Base-by-base conservation (phyloP, 139 green algal species). In the Micromonas pusilla region DNA sequence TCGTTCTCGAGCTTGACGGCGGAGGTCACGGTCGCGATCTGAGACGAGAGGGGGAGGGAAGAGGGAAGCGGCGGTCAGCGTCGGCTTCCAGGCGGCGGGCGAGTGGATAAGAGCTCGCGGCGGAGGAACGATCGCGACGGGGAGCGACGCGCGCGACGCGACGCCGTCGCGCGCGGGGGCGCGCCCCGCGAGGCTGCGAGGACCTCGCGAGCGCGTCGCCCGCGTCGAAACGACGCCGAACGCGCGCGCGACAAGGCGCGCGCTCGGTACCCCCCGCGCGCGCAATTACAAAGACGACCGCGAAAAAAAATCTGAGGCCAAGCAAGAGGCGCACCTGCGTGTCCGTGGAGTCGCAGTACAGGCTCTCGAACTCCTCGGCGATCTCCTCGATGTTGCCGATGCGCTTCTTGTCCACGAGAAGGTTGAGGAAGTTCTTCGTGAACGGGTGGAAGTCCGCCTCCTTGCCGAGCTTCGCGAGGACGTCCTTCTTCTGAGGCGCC, bases 1-100 rank as follows among this genome's bases (percentile, higher is more conserved):
- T 97, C 94, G 87, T 98, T 92, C 86, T 98, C 94, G 66, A 99
- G 91, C 91, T 97, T 93, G 5, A 97, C 91, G 1, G 96, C 95
- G 28, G 90, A 97, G 32, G 89, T 90, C 65, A 99, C 85, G 19
- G 85, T 90, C 5, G 94, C 95, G 21, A 99, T 89, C 90, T 96
- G 85, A 62, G 13, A 6, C n/a, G 26, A 67, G 62, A 31, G 6
- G 9, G 30, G 3, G 66, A n/a, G 39, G 9, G 28, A 66, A 25
- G 21, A 30, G 63, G 32, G 4, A 3, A 79, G 52, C 77, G 71
- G 9, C 6, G 28, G 32, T 32, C 39, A 79, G 52, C 77, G 71
- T 25, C 6, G 28, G 19, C 78, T 34, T 28, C 28, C n/a, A n/a
- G 66, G 66, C 20, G 20, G 37, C 28, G 28, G 25, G 66, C 5